These are phyloP conservation scores for Kodamaea derodonti DNA, from an alignment of 1,139 yeast species.

Conservation along the genomic window DNA sequence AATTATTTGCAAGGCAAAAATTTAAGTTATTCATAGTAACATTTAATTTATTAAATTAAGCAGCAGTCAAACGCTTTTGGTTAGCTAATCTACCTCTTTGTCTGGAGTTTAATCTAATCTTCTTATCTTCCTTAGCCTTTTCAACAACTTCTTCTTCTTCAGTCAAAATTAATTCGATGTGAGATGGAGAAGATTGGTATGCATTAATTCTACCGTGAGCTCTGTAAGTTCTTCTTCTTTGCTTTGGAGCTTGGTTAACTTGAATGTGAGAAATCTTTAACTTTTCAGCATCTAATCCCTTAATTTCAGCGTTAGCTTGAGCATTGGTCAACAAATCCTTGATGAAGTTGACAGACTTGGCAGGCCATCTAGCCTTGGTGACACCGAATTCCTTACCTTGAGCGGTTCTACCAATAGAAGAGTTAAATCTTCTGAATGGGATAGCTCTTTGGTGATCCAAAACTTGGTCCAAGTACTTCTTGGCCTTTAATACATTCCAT, in stretches of 20 bases:
- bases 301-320: slow-evolving; percentile 98
- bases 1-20: too few relatives aligned
- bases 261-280: slow-evolving; percentile 97
- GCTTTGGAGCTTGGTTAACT: slow-evolving; percentile 99
- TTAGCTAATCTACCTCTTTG: slow-evolving; percentile 90
- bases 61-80: slow-evolving; percentile 58
- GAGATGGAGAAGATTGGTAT: slow-evolving; percentile 97
- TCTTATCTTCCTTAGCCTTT: slow-evolving; percentile 85
- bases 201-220: slow-evolving; percentile 99
- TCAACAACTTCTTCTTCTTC: slow-evolving; percentile 94
- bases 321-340: slow-evolving; percentile 96
- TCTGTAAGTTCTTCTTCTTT: slow-evolving; percentile 99
- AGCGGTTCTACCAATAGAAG: slow-evolving; percentile 97
- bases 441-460: slow-evolving; percentile 98
- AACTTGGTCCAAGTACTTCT: slow-evolving; percentile 93
- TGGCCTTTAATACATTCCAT: slow-evolving; percentile 96
- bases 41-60: too few relatives aligned
- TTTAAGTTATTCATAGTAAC: too few relatives aligned
- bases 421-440: slow-evolving; percentile 98
- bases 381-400: slow-evolving; percentile 99
- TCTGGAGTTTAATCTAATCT: slow-evolving; percentile 80
- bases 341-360: slow-evolving; percentile 93
- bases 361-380: slow-evolving; percentile 99
- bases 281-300: slow-evolving; percentile 95
- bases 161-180: slow-evolving; percentile 95